Percentiles rank a stretch among this genome's conserved stretches.
phyloP scores from a whole-genome alignment of 805 yeast species.

The Lipomyces yamanashiensis region DNA sequence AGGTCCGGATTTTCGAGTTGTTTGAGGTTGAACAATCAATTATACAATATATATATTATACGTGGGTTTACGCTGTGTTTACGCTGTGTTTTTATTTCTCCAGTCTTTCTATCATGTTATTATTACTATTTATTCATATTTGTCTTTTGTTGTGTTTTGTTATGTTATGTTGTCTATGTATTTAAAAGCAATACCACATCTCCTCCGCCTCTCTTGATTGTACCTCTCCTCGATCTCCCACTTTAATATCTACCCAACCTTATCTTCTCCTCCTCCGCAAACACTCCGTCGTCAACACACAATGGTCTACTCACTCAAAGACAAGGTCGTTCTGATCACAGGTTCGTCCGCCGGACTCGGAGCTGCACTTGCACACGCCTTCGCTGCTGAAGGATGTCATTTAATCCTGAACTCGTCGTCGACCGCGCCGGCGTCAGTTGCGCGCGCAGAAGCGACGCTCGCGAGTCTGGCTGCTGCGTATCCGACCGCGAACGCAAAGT shows the following conservation, averaged over 20 bases:
- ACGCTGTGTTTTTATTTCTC: neutral
- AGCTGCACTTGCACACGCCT: slow-evolving; percentile 45
- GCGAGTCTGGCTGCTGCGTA: slow-evolving; percentile 14
- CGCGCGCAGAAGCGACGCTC: slow-evolving; percentile 44
- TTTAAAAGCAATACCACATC: neutral
- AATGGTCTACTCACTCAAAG: slow-evolving; percentile 38
- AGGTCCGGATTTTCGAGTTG: neutral
- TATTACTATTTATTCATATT: neutral
- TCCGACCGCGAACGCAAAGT: slow-evolving; percentile 36
- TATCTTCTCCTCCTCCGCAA: neutral
- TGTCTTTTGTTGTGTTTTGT: neutral
- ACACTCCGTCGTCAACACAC: neutral
- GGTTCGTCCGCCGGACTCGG: slow-evolving; percentile 48
- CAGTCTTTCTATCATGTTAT: neutral
- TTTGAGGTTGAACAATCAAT: neutral
- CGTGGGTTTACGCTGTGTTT: neutral
- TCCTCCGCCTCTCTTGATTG: neutral
- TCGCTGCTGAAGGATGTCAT: slow-evolving; percentile 47
- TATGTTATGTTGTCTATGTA: no score
- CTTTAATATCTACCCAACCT: neutral
- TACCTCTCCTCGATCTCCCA: neutral
- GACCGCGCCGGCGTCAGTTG: slow-evolving; percentile 39
- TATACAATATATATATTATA: neutral
- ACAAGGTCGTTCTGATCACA: slow-evolving; percentile 44
- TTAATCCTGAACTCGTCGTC: slow-evolving; percentile 45